Conservation (phyloP, 2,329 filamentous ascomycete genomes). For the Nemania abortiva region DNA sequence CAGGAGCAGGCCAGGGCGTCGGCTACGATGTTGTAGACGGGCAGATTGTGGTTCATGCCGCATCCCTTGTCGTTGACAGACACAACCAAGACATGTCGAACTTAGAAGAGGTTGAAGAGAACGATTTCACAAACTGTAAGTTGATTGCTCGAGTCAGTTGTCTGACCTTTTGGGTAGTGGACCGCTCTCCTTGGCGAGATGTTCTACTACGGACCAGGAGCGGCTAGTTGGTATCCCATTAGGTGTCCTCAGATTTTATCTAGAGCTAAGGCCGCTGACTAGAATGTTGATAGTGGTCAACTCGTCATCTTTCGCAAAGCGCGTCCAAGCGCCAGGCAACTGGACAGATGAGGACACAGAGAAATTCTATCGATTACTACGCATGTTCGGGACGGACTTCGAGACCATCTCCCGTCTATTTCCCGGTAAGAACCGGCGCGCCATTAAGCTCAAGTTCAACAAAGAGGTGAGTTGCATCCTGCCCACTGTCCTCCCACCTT, state of each 20-base stretch:
- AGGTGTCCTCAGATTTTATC: not conserved
- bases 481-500: not conserved
- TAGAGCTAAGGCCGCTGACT: constrained; percentile 7
- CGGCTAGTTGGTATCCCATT: not conserved
- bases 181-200: not conserved
- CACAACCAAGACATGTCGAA: constrained; percentile 65
- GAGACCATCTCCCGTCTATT: constrained; percentile 84
- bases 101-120: constrained; percentile 76
- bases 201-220: not conserved
- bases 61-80: constrained; percentile 75
- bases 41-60: constrained; percentile 77
- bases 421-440: constrained; percentile 74
- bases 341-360: constrained; percentile 81
- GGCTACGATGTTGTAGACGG: constrained; percentile 73
- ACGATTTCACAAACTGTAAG: constrained; percentile 75
- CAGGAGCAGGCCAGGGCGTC: constrained; percentile 49
- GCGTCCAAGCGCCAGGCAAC: constrained; percentile 69
- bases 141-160: not conserved
- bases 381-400: constrained; percentile 86
- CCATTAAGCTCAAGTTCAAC: constrained; percentile 86
- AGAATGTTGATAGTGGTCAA: constrained; percentile 59
- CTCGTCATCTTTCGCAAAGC: constrained; percentile 74
- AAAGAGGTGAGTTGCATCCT: constrained; percentile 62
- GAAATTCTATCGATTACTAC: constrained; percentile 79
- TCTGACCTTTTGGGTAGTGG: not conserved